Evolutionary conservation across 179 eudicot species (phyloP).

Genomic region (Spergularia azorica): DNA sequence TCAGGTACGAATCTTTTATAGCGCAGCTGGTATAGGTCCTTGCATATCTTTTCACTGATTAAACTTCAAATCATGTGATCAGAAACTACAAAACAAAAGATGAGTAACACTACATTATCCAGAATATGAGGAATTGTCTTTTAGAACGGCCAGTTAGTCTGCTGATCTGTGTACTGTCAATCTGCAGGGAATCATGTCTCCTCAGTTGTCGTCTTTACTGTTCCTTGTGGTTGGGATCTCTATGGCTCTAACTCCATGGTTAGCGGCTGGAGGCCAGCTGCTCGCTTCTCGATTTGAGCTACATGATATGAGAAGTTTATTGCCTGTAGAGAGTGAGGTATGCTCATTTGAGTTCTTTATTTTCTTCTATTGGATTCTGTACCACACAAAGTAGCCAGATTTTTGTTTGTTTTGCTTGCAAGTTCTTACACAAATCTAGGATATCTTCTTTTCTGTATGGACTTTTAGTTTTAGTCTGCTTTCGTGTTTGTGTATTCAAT

Average conservation of each 20-base stretch:
- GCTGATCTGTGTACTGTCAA: conserved; percentile 27
- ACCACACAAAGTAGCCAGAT: background rate
- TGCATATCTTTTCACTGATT: background rate
- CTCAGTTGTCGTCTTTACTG: conserved; percentile 85
- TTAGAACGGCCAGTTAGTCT: conserved; percentile 6
- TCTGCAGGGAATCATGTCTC: conserved; percentile 92
- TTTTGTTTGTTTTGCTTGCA: background rate
- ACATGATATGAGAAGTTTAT: conserved; percentile 88
- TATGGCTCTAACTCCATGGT: conserved; percentile 95
- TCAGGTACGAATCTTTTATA: conserved; percentile 54
- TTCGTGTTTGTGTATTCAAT: background rate
- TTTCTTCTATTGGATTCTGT: too few species aligned
- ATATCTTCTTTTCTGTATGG: background rate
- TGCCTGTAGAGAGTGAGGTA: conserved; percentile 97
- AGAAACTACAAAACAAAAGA: background rate
- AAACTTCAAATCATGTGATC: background rate
- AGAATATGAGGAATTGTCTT: background rate
- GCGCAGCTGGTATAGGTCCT: background rate
- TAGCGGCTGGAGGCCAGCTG: conserved; percentile 99
- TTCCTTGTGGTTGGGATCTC: conserved; percentile 96
- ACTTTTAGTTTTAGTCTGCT: conserved; percentile 2
- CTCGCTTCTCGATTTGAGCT: conserved; percentile 95
- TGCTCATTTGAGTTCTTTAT: too few species aligned
- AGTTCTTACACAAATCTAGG: background rate
- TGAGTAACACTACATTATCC: background rate